Evolutionary conservation across 345 rosid genomes (phyloP), one percentile per base, ranked within the genome.

Genomic region (Eucalyptus fibrosa): DNA sequence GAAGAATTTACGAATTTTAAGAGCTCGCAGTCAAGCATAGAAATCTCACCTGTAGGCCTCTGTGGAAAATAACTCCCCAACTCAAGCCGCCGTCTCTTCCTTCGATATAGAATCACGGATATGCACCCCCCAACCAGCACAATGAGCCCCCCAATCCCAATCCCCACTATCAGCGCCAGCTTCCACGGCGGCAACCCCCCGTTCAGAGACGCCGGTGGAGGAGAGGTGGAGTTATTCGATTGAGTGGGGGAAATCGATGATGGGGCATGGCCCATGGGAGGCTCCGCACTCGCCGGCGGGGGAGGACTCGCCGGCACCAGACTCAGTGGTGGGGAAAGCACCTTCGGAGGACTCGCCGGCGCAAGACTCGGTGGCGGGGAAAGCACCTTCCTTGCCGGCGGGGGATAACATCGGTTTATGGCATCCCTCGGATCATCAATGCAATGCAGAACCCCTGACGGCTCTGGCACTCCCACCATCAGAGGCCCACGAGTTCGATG

Each of bases 161-260:
- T 87, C 69, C 93, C 93, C 32, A 89, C 81, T 42, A 89, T 72
- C 45, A 92, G 91, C 50, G 89, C 93, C 37, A 92, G 60, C 9
- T 91, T 80, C 65, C 91, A 92, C 86, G 50, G 87, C 50, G 92
- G 92, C 80, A 92, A 40, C 88, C 53, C 51, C 17, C 2, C 51
- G 5, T 50, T 49, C 50, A 5, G 50, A 49, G 50, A 49, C 50
- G 6, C 50, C 50, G 50, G 50, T 5, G 50, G 50, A 49, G 5
- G 50, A 49, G 50, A 0, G 50, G 50, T 49, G 50, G 50, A 49
- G 5, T 4, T 49, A 0, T 15, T 49, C 50, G 15, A 14, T 4
- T 16, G 50, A 49, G 51, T 5, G 51, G 51, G 51, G 51, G 1
- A 50, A 50, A 14, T 50, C 13, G 51, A 14, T 6, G 17, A 14